Percentiles rank a stretch among this genome's conserved stretches.
Conservation (phyloP, 345 rosid genomes). For the Gossypium herbaceum region DNA sequence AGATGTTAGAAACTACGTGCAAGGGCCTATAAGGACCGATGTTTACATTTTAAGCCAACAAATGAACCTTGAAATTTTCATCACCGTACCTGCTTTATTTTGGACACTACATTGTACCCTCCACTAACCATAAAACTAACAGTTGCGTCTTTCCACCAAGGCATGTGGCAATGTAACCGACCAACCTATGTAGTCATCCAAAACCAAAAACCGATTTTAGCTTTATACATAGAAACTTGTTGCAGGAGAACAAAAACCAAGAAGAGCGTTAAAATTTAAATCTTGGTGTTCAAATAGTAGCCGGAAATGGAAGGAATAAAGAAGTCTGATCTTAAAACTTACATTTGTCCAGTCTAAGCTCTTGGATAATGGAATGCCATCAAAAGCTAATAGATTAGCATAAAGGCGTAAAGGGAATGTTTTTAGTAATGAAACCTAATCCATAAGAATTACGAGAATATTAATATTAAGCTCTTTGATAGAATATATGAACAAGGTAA, state of each 20-base stretch:
- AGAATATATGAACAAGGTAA: neutral
- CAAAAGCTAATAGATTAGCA: conserved; percentile 60
- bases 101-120: conserved; percentile 66
- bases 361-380: conserved; percentile 45
- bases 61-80: neutral
- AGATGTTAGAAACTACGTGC: neutral
- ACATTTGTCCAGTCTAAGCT: conserved; percentile 76
- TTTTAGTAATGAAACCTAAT: conserved; percentile 63
- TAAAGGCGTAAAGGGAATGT: conserved; percentile 61
- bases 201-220: neutral
- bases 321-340: conserved; percentile 19
- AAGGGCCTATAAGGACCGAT: neutral
- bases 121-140: conserved; percentile 71
- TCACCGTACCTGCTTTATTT: conserved; percentile 50
- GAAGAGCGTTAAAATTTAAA: neutral
- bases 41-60: conserved; percentile 2
- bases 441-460: conserved; percentile 12
- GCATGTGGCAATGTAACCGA: conserved; percentile 72
- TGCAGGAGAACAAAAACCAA: neutral
- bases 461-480: neutral
- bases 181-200: conserved; percentile 43
- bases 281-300: neutral
- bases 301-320: neutral
- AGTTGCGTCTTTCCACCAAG: conserved; percentile 89
- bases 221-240: neutral